Evolutionary conservation across 352 stramenopile species (phyloP), one percentile per base, ranked within the genome.

Genomic region (Stramenopiles sp.): DNA sequence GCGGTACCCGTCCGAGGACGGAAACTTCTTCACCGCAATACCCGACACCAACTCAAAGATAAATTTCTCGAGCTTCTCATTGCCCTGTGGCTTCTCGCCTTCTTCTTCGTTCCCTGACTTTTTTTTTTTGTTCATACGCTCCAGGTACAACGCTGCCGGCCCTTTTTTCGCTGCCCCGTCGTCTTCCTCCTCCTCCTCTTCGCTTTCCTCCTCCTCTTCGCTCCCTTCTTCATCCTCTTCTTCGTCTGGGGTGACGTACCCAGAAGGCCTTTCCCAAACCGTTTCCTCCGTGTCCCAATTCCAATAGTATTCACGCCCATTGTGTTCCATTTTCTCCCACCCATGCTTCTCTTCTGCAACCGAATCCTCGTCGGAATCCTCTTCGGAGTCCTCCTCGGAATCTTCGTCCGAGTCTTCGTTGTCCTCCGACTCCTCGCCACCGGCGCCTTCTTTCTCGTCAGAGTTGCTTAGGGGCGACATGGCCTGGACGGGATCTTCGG

Each of bases 51-150:
- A 53, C 12, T 53, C 43, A 53, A 18, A 12, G 12, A 53, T 53
- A 53, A 53, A 53, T 53, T 12, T 53, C 43, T 53, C 43, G 43
- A 53, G 25, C n/a, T n/a, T n/a, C n/a, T n/a, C n/a, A n/a, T n/a
- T n/a, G n/a, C n/a, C n/a, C 12, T 53, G 12, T 53, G 43, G 43
- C 25, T 12, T 18, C 25, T 53, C 43, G 25, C 25, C 43, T 12
- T 53, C 43, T 18, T 53, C 43, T 25, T 18, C 43, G 12, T 12
- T 53, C 12, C 43, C 12, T 53, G 12, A 25, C 25, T 53, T 53
- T 53, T 53, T 53, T 53, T 53, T 53, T 53, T 53, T 53, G 12
- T 53, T 53, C 12, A 53, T 53, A 53, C 25, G 43, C 43, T 53
- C 43, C 43, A 53, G 43, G 25, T 53, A 53, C 25, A 53, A 53